Conservation (phyloP, 2,329 filamentous ascomycete species). For the Talaromyces sp. region DNA sequence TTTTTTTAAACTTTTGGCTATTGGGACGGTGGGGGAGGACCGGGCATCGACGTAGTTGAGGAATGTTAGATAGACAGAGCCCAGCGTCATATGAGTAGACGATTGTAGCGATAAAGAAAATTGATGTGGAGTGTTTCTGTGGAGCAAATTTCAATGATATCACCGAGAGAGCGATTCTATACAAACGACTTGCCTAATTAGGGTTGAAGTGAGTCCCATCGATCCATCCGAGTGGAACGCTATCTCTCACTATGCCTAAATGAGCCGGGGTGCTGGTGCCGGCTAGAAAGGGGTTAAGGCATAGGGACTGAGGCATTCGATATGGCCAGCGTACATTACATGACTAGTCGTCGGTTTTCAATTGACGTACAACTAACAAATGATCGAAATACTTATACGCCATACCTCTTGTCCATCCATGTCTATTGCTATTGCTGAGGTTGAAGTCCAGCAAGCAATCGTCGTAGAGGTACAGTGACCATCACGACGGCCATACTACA, state of each 20-base stretch:
- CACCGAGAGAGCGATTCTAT: not conserved
- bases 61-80: not conserved
- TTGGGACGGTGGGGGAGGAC: not conserved
- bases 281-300: not conserved
- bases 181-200: conserved; percentile 5
- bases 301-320: not conserved
- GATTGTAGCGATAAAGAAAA: not conserved
- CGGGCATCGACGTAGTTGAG: not conserved
- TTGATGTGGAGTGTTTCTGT: not conserved
- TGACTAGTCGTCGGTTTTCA: too few relatives aligned
- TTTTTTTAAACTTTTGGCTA: not conserved
- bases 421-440: too few relatives aligned
- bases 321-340: too few relatives aligned
- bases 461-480: too few relatives aligned
- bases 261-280: not conserved
- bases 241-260: not conserved
- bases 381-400: too few relatives aligned
- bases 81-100: not conserved
- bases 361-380: too few relatives aligned
- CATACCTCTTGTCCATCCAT: too few relatives aligned
- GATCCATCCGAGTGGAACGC: not conserved
- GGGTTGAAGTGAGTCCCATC: not conserved
- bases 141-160: conserved; percentile 6
- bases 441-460: too few relatives aligned
- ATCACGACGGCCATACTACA: too few relatives aligned